Evolutionary conservation across 140 eudicot species (phyloP), one percentile per base, ranked within the genome.

Genomic region (Bidens hawaiensis): DNA sequence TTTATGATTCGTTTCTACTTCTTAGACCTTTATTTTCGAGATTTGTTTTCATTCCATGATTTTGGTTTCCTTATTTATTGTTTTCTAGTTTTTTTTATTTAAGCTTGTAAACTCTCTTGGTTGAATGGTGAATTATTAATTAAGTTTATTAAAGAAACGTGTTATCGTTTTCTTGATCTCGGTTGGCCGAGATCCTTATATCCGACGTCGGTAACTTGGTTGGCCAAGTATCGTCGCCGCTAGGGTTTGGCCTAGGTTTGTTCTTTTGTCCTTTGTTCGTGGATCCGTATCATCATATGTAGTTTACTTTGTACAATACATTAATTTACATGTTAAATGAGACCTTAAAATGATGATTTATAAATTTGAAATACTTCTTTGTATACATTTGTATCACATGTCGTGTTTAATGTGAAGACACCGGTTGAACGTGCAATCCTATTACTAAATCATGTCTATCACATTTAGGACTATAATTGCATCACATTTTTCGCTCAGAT

Each of bases 211-310:
- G 5, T 22, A 50, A 22, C 58, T 50, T 50, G 31, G 58, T 50
- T 50, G 58, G 58, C 58, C 58, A 50, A 50, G 58, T 50, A 50
- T 50, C 27, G 31, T 11, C 58, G 16, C 30, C 31, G 58, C 58
- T 50, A 17, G 26, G 58, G 58, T 22, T 50, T 50, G 0, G 31
- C 58, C 58, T 50, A 50, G 51, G 51, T 16, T 45, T 15, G 1
- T 36, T 1, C 2, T 36, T 36, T n/a, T n/a, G n/a, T n/a, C n/a
- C n/a, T n/a, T n/a, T n/a, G 42, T 36, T 36, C 42, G 42, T 36
- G 42, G 42, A 46, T 46, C 52, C 52, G 52, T 9, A 46, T 46
- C 22, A 46, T n/a, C n/a, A n/a, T n/a, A n/a, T n/a, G n/a, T n/a
- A n/a, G n/a, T n/a, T n/a, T n/a, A n/a, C n/a, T n/a, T n/a, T n/a